Evolutionary conservation across 2,329 filamentous ascomycete genomes (phyloP).

Genomic region (Aspergillus fructus): DNA sequence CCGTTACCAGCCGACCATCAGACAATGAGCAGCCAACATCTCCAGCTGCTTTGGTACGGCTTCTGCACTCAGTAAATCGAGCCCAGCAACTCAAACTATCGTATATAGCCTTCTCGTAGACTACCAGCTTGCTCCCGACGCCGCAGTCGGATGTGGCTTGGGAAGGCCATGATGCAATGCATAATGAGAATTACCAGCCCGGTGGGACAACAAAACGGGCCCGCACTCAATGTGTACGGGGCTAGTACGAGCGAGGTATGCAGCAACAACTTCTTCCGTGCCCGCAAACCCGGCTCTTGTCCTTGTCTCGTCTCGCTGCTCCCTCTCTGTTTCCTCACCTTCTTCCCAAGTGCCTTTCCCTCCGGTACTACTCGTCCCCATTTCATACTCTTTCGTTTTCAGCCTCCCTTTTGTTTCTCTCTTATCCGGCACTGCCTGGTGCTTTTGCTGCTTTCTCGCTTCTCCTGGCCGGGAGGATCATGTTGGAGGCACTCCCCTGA

Average conservation of each 20-base stretch:
- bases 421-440: neutral
- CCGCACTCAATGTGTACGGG: slow-evolving; percentile 3
- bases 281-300: neutral
- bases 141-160: neutral
- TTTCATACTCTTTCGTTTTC: slow-evolving; percentile 4
- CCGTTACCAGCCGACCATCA: neutral
- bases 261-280: slow-evolving; percentile 3
- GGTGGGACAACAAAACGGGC: slow-evolving; percentile 5
- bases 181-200: neutral
- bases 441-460: slow-evolving; percentile 20
- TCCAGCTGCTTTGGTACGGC: neutral
- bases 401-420: neutral
- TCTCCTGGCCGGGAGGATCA: slow-evolving; percentile 14
- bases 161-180: neutral
- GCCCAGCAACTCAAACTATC: too few species aligned
- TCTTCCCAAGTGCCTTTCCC: neutral
- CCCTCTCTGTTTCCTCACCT: slow-evolving; percentile 11
- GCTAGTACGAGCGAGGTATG: slow-evolving; percentile 10
- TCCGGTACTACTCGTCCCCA: neutral
- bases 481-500: slow-evolving; percentile 17
- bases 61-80: too few species aligned
- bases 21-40: neutral
- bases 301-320: slow-evolving; percentile 12
- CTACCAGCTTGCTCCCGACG: too few species aligned
- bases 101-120: too few species aligned